Evolutionary conservation across 495 filamentous ascomycete species (phyloP).

Genomic region (Mycothermus thermophilus): DNA sequence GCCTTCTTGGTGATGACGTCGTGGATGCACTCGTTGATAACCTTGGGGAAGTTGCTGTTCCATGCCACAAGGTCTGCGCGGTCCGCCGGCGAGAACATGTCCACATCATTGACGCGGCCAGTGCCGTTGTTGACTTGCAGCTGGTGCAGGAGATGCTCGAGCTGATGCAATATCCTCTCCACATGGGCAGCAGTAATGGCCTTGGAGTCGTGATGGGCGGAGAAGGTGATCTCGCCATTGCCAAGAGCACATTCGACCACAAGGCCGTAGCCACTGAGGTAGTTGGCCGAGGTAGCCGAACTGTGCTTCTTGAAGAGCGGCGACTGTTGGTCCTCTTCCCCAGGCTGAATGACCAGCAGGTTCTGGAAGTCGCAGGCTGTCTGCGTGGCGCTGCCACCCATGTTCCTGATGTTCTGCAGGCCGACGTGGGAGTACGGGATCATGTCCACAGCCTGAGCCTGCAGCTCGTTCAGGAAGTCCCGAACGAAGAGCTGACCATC

Average conservation of each 20-base stretch:
- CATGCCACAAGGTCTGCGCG: constrained; percentile 9
- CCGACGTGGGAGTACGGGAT: constrained; percentile 47
- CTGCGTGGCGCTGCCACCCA: constrained; percentile 37
- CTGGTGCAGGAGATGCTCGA: neutral
- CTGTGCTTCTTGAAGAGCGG: neutral
- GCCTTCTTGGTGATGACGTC: constrained; percentile 34
- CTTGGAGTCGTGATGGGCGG: neutral
- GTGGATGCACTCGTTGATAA: constrained; percentile 36
- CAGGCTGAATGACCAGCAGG: constrained; percentile 35
- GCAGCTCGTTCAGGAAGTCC: constrained; percentile 29
- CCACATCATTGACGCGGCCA: constrained; percentile 3
- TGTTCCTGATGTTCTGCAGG: constrained; percentile 43
- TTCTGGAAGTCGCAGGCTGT: constrained; percentile 48
- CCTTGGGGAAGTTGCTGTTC: constrained; percentile 7
- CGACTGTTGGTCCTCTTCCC: constrained; percentile 6
- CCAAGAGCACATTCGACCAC: neutral
- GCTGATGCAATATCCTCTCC: neutral
- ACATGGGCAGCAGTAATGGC: neutral
- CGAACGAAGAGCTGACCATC: constrained; percentile 14
- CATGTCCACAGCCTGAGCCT: constrained; percentile 32
- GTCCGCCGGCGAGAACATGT: constrained; percentile 9
- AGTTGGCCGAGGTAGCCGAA: constrained; percentile 12
- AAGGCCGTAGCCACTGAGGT: neutral
- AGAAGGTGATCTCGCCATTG: neutral
- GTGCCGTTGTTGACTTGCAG: constrained; percentile 13